Evolutionary conservation across 129 eudicot genomes (phyloP).

Genomic region (Centaurea solstitialis): DNA sequence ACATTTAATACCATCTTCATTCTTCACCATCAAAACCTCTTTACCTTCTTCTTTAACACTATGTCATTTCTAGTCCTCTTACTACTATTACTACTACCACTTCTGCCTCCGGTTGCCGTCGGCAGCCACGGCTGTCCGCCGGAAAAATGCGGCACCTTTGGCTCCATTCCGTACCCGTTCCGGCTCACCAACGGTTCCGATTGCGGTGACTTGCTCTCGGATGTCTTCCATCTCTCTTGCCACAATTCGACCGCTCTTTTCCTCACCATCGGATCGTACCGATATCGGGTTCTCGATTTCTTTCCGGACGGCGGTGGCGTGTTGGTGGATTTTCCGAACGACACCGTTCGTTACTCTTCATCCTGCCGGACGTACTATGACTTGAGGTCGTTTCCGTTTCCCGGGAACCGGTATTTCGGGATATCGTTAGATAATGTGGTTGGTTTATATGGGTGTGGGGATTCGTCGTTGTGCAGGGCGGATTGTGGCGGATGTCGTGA

Average conservation of each 20-base stretch:
- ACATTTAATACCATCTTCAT: not conserved
- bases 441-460: conserved; percentile 84
- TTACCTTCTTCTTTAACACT: not conserved
- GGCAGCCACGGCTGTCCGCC: not conserved
- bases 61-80: conserved; percentile 22
- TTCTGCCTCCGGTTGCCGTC: not conserved
- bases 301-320: conserved; percentile 65
- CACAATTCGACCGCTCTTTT: conserved; percentile 49
- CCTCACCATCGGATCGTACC: conserved; percentile 48
- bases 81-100: conserved; percentile 10
- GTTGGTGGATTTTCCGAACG: conserved; percentile 57
- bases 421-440: conserved; percentile 77
- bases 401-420: conserved; percentile 51
- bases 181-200: conserved; percentile 34
- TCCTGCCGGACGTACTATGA: conserved; percentile 55
- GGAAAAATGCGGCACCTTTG: conserved; percentile 52
- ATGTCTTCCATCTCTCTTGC: conserved; percentile 61
- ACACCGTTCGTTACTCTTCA: conserved; percentile 22
- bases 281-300: conserved; percentile 57
- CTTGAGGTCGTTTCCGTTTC: conserved; percentile 53
- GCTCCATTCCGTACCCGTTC: conserved; percentile 70
- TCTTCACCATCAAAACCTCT: not conserved
- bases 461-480: conserved; percentile 71
- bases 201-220: conserved; percentile 26
- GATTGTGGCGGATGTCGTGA: conserved; percentile 45